phyloP scores from a whole-genome alignment of 768 basidiomycete genomes.

The Sistotremastrum suecicum region DNA sequence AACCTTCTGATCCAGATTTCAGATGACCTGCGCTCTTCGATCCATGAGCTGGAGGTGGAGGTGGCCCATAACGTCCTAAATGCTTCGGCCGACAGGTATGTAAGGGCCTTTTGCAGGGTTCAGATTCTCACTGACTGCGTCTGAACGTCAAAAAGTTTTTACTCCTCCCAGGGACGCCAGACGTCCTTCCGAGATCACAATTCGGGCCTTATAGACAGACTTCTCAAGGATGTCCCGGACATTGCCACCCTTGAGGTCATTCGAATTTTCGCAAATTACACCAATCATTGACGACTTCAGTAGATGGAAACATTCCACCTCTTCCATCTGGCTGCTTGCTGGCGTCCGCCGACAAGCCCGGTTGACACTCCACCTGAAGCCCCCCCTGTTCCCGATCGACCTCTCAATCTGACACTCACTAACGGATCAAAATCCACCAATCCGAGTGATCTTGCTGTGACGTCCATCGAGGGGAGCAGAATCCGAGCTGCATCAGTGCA shows the following conservation, averaged over 20 bases:
- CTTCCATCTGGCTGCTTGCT: slow-evolving; percentile 63
- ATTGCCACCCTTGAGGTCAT: slow-evolving; percentile 58
- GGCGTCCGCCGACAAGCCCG: slow-evolving; percentile 26
- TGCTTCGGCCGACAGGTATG: slow-evolving; percentile 71
- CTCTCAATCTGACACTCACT: slow-evolving; percentile 6
- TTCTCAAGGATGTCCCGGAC: slow-evolving; percentile 35
- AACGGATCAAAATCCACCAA: slow-evolving; percentile 9
- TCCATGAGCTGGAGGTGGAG: slow-evolving; percentile 14
- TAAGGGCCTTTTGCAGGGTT: background rate
- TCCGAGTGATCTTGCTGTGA: background rate
- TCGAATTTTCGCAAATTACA: background rate
- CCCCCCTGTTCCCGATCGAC: slow-evolving; percentile 16
- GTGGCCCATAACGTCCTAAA: slow-evolving; percentile 34
- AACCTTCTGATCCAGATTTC: background rate
- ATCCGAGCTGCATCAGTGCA: slow-evolving; percentile 72
- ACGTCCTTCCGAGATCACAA: slow-evolving; percentile 74
- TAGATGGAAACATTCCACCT: slow-evolving; percentile 84
- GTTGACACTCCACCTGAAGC: slow-evolving; percentile 8
- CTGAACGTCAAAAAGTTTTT: slow-evolving; percentile 37
- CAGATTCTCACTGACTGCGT: slow-evolving; percentile 3
- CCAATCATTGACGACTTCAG: background rate
- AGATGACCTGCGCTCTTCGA: slow-evolving; percentile 5
- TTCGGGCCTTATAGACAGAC: slow-evolving; percentile 39
- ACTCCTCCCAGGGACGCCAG: slow-evolving; percentile 74
- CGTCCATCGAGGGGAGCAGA: slow-evolving; percentile 5